A percentile compares a stretch with the other conserved stretches of the same genome.
phyloP scores from a whole-genome alignment of 2,329 filamentous ascomycete genomes.

The Volutella citrinella region DNA sequence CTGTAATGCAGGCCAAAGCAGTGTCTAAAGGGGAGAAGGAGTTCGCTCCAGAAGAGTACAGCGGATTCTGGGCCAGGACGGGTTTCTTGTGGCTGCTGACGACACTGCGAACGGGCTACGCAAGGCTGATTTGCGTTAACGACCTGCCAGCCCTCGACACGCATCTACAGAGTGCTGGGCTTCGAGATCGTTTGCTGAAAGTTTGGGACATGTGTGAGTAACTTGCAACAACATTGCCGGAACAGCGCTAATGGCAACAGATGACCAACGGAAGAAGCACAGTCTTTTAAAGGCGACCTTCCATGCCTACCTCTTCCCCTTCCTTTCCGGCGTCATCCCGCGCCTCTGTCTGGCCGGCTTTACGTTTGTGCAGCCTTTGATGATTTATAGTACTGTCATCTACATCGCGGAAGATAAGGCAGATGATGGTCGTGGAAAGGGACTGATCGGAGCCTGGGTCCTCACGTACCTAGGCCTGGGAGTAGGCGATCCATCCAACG shows the following conservation, averaged over 20 bases:
- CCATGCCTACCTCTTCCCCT: conserved; percentile 9
- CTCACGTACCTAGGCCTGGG: conserved; percentile 31
- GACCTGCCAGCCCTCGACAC: conserved; percentile 21
- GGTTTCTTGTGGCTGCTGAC: conserved; percentile 19
- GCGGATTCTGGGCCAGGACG: conserved; percentile 18
- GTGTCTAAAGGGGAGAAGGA: no score
- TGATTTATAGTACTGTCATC: conserved; percentile 24
- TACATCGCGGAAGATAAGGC: conserved; percentile 13
- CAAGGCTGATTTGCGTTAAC: conserved; percentile 13
- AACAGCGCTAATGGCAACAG: conserved; percentile 3
- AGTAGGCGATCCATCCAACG: conserved; percentile 9
- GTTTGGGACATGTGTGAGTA: conserved; percentile 18
- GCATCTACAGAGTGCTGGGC: conserved; percentile 11
- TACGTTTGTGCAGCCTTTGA: conserved; percentile 29
- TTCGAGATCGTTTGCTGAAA: conserved; percentile 11
- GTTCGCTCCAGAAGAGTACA: conserved; percentile 8
- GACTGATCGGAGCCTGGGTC: conserved; percentile 27
- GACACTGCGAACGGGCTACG: conserved; percentile 17
- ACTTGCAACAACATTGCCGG: background rate
- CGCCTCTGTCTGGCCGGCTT: conserved; percentile 25
- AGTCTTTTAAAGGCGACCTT: conserved; percentile 17
- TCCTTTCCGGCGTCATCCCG: conserved; percentile 20
- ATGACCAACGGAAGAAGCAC: conserved; percentile 10
- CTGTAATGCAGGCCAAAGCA: no score
- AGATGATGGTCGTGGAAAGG: conserved; percentile 19